phyloP scores from a whole-genome alignment of 768 basidiomycete species.

The Pisolithus microcarpus region DNA sequence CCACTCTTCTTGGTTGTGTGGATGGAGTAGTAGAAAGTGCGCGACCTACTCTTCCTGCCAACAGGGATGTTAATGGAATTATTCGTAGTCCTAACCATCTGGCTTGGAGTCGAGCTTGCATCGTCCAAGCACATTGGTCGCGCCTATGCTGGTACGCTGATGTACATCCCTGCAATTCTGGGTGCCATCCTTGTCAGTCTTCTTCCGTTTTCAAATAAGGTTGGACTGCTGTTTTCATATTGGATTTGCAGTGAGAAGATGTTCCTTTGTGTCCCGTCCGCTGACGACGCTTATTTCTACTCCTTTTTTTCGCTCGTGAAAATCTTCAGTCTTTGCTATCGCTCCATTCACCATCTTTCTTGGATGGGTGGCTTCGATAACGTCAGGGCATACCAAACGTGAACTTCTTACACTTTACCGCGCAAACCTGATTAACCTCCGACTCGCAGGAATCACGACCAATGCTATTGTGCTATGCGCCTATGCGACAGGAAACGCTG shows the following conservation, averaged over 20 bases:
- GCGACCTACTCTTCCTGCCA: constrained; percentile 15
- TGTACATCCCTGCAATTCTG: constrained; percentile 63
- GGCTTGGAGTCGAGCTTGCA: constrained; percentile 37
- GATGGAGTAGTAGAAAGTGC: constrained; percentile 68
- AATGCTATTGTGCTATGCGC: constrained; percentile 69
- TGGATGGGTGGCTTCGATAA: constrained; percentile 61
- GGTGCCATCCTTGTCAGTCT: constrained; percentile 63
- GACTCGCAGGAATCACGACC: constrained; percentile 51
- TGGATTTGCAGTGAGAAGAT: constrained; percentile 58
- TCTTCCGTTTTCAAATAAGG: constrained; percentile 53
- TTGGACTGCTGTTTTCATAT: constrained; percentile 68
- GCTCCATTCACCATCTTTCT: constrained; percentile 63
- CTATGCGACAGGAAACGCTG: constrained; percentile 73
- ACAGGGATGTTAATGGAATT: neutral
- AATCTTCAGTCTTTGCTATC: constrained; percentile 48
- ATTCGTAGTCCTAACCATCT: constrained; percentile 48
- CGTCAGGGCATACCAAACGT: constrained; percentile 73
- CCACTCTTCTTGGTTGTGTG: constrained; percentile 69
- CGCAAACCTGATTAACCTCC: neutral
- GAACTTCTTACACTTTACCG: constrained; percentile 10
- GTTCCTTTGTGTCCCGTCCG: neutral
- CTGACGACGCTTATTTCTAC: neutral
- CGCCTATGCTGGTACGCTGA: constrained; percentile 56
- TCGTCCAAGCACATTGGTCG: constrained; percentile 46
- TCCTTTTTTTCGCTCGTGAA: neutral